Evolutionary conservation across 805 yeast species (phyloP).

Genomic region (Cyberlindnera saturnus): DNA sequence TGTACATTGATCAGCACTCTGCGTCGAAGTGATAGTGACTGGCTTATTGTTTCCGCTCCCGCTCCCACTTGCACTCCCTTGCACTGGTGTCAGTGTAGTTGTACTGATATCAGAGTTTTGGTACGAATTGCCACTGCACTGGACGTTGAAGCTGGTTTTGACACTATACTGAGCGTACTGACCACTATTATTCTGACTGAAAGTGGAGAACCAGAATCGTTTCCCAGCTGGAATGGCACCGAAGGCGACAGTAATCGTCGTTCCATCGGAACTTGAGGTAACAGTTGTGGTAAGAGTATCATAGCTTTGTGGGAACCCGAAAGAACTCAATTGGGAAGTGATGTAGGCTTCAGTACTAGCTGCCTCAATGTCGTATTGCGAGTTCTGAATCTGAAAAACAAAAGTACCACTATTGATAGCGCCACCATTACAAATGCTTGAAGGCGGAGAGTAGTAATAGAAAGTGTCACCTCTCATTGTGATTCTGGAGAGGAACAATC

Average conservation of each 20-base stretch:
- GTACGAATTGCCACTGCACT: not conserved
- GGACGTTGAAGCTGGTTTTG: not conserved
- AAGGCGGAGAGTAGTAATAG: constrained; percentile 7
- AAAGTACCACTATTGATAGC: constrained; percentile 6
- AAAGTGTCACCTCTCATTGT: constrained; percentile 13
- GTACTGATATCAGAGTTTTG: not conserved
- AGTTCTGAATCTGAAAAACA: not conserved
- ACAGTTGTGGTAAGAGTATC: not conserved
- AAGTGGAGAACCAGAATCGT: constrained; percentile 6
- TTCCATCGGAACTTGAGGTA: not conserved
- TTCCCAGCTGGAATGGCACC: constrained; percentile 7
- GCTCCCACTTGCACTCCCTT: constrained; percentile 5
- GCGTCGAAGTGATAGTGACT: constrained; percentile 1
- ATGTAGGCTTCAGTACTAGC: not conserved
- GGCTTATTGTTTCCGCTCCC: constrained; percentile 5
- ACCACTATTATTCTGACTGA: not conserved
- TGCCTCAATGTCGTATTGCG: not conserved
- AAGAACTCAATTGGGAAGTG: not conserved
- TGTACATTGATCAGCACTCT: constrained; percentile 4
- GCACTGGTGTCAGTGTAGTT: not conserved
- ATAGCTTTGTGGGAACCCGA: not conserved
- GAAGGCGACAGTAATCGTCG: constrained; percentile 1
- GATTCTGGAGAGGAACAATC: constrained; percentile 4
- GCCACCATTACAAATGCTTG: constrained; percentile 1
- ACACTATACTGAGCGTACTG: not conserved